These are phyloP conservation scores for Hibiscus mutabilis DNA, from an alignment of 345 rosid species.

Conservation along the genomic window DNA sequence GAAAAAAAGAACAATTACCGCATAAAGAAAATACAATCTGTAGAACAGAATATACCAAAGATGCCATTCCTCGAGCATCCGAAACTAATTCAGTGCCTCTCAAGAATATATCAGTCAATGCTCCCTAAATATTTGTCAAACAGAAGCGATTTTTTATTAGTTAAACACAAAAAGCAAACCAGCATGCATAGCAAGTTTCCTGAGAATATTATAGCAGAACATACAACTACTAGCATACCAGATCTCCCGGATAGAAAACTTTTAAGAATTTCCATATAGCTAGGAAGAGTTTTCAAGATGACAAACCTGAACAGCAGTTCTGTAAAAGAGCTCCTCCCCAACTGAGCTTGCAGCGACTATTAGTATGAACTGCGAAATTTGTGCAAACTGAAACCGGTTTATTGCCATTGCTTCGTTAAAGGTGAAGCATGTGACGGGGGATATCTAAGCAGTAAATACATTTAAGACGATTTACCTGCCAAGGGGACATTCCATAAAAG, in stretches of 20 bases:
- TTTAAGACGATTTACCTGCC: constrained; percentile 52
- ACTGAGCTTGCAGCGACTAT: constrained; percentile 87
- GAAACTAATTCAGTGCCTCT: constrained; percentile 61
- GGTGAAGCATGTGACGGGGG: background rate
- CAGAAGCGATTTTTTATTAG: background rate
- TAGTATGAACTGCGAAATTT: constrained; percentile 56
- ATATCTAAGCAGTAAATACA: background rate
- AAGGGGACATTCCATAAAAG: constrained; percentile 95
- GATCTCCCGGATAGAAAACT: background rate
- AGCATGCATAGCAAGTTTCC: background rate
- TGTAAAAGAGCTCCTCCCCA: constrained; percentile 98
- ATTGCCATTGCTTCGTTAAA: background rate
- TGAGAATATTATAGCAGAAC: background rate
- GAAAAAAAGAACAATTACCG: background rate
- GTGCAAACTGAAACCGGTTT: constrained; percentile 4
- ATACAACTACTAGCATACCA: background rate
- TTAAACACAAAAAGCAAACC: background rate
- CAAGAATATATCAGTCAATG: constrained; percentile 76
- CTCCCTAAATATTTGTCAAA: constrained; percentile 45
- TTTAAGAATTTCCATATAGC: background rate
- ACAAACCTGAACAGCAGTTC: constrained; percentile 90
- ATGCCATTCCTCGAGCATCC: constrained; percentile 73
- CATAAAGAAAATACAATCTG: background rate
- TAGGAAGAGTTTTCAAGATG: background rate
- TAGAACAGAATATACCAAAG: constrained; percentile 46